Percentiles rank a stretch among this genome's conserved stretches.
phyloP scores from a whole-genome alignment of 2,329 filamentous ascomycete genomes.

The Canariomyces notabilis region DNA sequence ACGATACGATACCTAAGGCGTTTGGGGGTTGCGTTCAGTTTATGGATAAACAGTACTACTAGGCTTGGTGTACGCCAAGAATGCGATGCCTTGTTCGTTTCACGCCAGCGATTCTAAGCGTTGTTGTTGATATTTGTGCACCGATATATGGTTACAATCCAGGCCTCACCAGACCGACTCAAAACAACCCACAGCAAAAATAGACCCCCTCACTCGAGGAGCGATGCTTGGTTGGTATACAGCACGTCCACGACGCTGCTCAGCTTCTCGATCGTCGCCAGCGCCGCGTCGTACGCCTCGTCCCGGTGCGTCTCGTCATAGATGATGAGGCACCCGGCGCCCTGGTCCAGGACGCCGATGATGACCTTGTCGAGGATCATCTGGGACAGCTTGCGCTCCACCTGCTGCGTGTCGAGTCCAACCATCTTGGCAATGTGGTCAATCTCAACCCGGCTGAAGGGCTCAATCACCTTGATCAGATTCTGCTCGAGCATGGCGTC shows the following conservation, averaged over 20 bases:
- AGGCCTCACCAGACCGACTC: too few relatives aligned
- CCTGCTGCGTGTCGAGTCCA: conserved; percentile 88
- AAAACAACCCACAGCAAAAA: conserved; percentile 1
- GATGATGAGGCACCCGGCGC: conserved; percentile 94
- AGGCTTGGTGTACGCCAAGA: conserved; percentile 11
- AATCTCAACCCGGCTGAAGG: conserved; percentile 95
- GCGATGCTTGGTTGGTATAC: conserved; percentile 94
- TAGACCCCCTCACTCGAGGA: conserved; percentile 66
- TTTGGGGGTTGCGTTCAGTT: neutral
- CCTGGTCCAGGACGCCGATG: conserved; percentile 93
- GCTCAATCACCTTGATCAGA: conserved; percentile 98
- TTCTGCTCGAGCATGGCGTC: conserved; percentile 99
- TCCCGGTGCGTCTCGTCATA: conserved; percentile 94
- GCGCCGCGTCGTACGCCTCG: conserved; percentile 86
- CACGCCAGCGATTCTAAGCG: conserved; percentile 3
- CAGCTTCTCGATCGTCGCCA: conserved; percentile 94
- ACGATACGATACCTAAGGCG: neutral
- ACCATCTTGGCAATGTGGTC: conserved; percentile 97
- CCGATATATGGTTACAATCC: conserved; percentile 8
- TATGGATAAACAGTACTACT: neutral
- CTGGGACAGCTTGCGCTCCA: conserved; percentile 96
- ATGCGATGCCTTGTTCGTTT: conserved; percentile 5
- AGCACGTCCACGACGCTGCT: conserved; percentile 95
- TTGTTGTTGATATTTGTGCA: neutral
- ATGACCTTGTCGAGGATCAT: conserved; percentile 99